Conservation (phyloP, 371 early-diverging fungal species). For the Massospora cicadina region DNA sequence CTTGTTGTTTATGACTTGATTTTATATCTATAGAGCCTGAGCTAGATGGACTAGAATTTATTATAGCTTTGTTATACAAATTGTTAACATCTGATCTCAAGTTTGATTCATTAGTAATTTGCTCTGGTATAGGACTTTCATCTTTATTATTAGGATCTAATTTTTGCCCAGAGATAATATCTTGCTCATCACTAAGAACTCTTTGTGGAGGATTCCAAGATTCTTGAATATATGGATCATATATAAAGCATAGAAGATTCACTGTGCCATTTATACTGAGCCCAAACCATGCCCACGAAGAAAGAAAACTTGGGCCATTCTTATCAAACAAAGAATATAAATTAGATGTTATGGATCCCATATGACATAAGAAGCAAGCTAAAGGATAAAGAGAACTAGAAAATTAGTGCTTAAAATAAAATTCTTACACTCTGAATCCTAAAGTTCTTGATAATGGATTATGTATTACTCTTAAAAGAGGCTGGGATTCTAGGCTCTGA, state of each 20-base stretch:
- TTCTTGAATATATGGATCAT: background rate
- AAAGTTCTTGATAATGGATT: background rate
- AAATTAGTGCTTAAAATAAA: background rate
- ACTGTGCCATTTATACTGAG: background rate
- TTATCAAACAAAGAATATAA: background rate
- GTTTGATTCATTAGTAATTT: too few relatives aligned
- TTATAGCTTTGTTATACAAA: too few relatives aligned
- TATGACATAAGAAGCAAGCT: background rate
- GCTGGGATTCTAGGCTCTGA: background rate
- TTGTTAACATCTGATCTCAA: too few relatives aligned
- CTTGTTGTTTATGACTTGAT: too few relatives aligned
- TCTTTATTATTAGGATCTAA: too few relatives aligned
- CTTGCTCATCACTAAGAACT: too few relatives aligned
- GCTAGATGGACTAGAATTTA: too few relatives aligned
- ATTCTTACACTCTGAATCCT: background rate
- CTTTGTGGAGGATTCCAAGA: too few relatives aligned
- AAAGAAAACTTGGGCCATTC: background rate
- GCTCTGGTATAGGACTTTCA: too few relatives aligned
- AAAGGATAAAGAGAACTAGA: background rate
- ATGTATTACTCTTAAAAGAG: background rate
- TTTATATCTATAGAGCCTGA: too few relatives aligned
- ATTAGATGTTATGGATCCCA: background rate
- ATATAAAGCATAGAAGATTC: background rate
- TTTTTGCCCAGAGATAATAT: too few relatives aligned
- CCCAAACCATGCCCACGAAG: background rate